These are phyloP conservation scores for Incumbomyces lentus DNA, from an alignment of 2,329 filamentous ascomycete species.

Conservation along the genomic window DNA sequence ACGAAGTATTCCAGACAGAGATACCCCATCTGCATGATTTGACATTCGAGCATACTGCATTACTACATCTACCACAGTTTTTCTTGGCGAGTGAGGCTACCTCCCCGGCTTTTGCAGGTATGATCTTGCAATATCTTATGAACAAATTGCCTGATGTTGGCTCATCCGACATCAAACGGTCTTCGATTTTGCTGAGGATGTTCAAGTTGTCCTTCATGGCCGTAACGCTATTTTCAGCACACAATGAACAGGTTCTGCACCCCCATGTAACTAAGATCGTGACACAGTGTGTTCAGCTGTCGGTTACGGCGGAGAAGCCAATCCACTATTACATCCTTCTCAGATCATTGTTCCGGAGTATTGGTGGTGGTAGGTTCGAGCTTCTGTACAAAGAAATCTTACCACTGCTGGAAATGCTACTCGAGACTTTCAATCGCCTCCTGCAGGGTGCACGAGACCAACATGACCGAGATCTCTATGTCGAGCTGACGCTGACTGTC, in stretches of 20 bases:
- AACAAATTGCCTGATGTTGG: slow-evolving; percentile 91
- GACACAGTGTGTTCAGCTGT: slow-evolving; percentile 91
- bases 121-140: slow-evolving; percentile 97
- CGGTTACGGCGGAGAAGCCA: slow-evolving; percentile 88
- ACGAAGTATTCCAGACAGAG: slow-evolving; percentile 95
- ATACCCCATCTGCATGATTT: slow-evolving; percentile 95
- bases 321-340: slow-evolving; percentile 98
- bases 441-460: slow-evolving; percentile 83
- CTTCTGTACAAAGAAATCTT: slow-evolving; percentile 97
- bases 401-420: slow-evolving; percentile 88
- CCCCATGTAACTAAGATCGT: slow-evolving; percentile 97
- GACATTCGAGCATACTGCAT: slow-evolving; percentile 90
- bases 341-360: slow-evolving; percentile 86
- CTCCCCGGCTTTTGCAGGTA: slow-evolving; percentile 92
- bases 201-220: slow-evolving; percentile 99
- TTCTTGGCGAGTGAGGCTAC: slow-evolving; percentile 98
- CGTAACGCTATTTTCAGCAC: slow-evolving; percentile 83
- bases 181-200: slow-evolving; percentile 80
- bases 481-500: slow-evolving; percentile 92
- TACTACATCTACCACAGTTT: slow-evolving; percentile 94
- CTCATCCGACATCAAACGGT: slow-evolving; percentile 80
- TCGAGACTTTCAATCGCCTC: slow-evolving; percentile 93
- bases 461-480: slow-evolving; percentile 85
- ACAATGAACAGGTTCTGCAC: slow-evolving; percentile 90
- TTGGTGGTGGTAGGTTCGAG: slow-evolving; percentile 94